phyloP scores from a whole-genome alignment of 2,329 filamentous ascomycete genomes.

The Trichoderma koningiopsis region DNA sequence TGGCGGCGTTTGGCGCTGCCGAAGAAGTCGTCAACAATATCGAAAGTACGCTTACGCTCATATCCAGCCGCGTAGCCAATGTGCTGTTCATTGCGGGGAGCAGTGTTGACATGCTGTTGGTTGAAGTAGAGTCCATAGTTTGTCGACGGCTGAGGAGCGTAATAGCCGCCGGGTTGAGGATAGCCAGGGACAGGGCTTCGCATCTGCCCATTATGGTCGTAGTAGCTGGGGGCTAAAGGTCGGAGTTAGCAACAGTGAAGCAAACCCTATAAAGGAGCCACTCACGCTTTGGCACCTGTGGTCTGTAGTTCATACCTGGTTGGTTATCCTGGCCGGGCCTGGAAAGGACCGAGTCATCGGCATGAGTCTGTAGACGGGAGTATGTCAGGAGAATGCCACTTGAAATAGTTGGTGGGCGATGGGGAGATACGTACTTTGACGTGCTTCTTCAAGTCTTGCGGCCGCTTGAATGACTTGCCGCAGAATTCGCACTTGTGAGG shows the following conservation, averaged over 20 bases:
- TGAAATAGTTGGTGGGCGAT: background rate
- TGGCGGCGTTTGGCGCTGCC: conserved; percentile 88
- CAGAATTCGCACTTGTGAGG: conserved; percentile 99
- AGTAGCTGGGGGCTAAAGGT: conserved; percentile 58
- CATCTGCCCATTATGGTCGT: conserved; percentile 67
- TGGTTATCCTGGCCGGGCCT: conserved; percentile 55
- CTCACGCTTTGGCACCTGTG: conserved; percentile 57
- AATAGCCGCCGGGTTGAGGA: conserved; percentile 61
- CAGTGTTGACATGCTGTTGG: conserved; percentile 58
- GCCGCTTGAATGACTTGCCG: conserved; percentile 97
- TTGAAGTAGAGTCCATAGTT: conserved; percentile 80
- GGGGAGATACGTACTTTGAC: conserved; percentile 66
- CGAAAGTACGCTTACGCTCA: conserved; percentile 79
- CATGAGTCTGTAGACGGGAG: conserved; percentile 66
- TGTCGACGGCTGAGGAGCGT: conserved; percentile 56
- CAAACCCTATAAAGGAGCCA: conserved; percentile 23
- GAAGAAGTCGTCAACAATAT: conserved; percentile 92
- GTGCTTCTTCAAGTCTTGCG: conserved; percentile 98
- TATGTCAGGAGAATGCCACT: conserved; percentile 29
- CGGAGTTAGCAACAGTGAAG: background rate
- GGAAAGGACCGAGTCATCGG: conserved; percentile 82
- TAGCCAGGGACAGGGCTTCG: conserved; percentile 58
- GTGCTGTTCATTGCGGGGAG: conserved; percentile 62
- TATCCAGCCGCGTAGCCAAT: conserved; percentile 65
- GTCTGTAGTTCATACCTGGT: conserved; percentile 57